A percentile compares a stretch with the other conserved stretches of the same genome.
Conservation (phyloP, 176 grass and related monocot genomes). For the Sorghum bicolor region Sorghum_bicolor_NCBIv3 NC_012871.2:66008001-66008500, state of each 20-base stretch:
- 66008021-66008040: background rate
- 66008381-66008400: background rate
- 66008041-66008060: background rate
- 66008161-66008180: background rate
- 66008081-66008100: background rate
- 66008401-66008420: background rate
- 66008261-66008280: background rate
- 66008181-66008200: background rate
- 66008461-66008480: background rate
- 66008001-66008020: background rate
- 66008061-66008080: background rate
- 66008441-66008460: background rate
- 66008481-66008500: background rate
- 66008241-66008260: background rate
- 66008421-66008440: background rate
- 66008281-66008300: rapidly evolving
- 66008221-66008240: background rate
- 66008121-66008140: background rate
- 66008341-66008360: background rate
- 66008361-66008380: background rate
- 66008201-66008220: background rate
- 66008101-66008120: background rate
- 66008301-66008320: background rate
- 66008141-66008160: background rate
- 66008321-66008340: background rate